Evolutionary conservation across 371 early-diverging fungal genomes (phyloP).

Genomic region (Rhizopus arrhizus): DNA sequence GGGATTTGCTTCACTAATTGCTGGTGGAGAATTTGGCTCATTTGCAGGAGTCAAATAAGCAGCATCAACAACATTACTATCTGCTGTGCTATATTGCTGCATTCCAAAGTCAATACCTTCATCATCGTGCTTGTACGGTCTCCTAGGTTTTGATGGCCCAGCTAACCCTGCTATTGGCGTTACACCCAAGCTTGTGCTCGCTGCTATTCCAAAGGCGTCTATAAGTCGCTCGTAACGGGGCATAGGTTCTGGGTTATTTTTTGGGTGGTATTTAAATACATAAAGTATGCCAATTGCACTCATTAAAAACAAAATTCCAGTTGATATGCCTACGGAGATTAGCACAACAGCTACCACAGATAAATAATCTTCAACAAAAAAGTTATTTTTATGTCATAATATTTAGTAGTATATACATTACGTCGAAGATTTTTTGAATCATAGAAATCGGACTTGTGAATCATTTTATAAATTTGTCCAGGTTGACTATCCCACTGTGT

Average conservation of each 20-base stretch:
- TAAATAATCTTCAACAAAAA: constrained; percentile 23
- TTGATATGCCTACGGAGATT: constrained; percentile 70
- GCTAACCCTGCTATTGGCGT: not conserved
- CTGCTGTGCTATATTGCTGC: constrained; percentile 24
- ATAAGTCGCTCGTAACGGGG: constrained; percentile 22
- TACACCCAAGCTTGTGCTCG: constrained; percentile 5
- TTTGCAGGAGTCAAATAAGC: constrained; percentile 29
- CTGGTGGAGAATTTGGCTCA: constrained; percentile 17
- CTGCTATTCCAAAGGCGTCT: constrained; percentile 12
- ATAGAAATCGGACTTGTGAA: constrained; percentile 33
- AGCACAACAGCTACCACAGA: constrained; percentile 66
- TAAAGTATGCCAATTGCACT: constrained; percentile 46
- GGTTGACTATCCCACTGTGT: constrained; percentile 24
- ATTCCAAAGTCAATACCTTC: constrained; percentile 10
- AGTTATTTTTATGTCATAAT: not conserved
- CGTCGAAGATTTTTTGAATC: constrained; percentile 29
- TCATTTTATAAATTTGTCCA: constrained; percentile 28
- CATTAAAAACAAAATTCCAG: constrained; percentile 64
- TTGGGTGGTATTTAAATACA: constrained; percentile 27
- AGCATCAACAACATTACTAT: constrained; percentile 45
- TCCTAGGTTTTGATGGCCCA: constrained; percentile 15
- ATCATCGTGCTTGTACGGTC: not conserved
- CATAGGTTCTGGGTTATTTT: constrained; percentile 34
- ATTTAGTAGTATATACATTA: constrained; percentile 7
- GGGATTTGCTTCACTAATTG: constrained; percentile 35